These are phyloP conservation scores for Aspergillus sparsus DNA, from an alignment of 495 filamentous ascomycete species.

Conservation along the genomic window DNA sequence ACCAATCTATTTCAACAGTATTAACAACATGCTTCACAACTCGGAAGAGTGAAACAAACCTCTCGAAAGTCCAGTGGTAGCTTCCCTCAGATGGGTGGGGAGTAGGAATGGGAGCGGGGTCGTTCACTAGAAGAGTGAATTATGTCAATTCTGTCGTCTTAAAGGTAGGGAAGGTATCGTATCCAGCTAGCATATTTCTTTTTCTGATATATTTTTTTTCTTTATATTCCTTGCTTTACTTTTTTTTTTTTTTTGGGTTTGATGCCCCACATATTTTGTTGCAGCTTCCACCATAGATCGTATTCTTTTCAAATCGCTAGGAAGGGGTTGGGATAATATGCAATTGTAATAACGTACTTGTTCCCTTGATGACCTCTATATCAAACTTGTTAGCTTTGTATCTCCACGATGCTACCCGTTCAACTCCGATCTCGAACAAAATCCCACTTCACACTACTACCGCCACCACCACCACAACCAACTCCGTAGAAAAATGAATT, in stretches of 20 bases:
- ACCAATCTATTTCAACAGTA: slow-evolving; percentile 53
- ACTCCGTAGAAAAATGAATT: not conserved
- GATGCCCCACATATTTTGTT: not conserved
- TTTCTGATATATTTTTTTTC: not conserved
- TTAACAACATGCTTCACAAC: slow-evolving; percentile 14
- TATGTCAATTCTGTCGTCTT: slow-evolving; percentile 25
- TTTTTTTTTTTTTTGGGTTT: not conserved
- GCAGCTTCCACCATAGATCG: not conserved
- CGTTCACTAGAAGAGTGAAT: slow-evolving; percentile 66
- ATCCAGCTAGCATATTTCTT: not conserved
- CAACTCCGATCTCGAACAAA: not conserved
- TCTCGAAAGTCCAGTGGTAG: slow-evolving; percentile 98
- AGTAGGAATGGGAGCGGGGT: slow-evolving; percentile 73
- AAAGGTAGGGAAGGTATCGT: not conserved
- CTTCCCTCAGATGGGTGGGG: slow-evolving; percentile 77
- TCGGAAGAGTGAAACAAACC: slow-evolving; percentile 48
- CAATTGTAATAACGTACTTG: slow-evolving; percentile 56
- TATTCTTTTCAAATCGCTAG: not conserved
- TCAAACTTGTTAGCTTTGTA: slow-evolving; percentile 31
- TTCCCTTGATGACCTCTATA: slow-evolving; percentile 74
- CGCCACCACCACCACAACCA: not conserved
- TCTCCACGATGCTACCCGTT: not conserved
- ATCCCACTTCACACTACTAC: not conserved
- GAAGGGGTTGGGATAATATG: not conserved
- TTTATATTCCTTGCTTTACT: not conserved